These are phyloP conservation scores for Bipolaris bicolor DNA, from an alignment of 2,329 filamentous ascomycete genomes.

Conservation along the genomic window DNA sequence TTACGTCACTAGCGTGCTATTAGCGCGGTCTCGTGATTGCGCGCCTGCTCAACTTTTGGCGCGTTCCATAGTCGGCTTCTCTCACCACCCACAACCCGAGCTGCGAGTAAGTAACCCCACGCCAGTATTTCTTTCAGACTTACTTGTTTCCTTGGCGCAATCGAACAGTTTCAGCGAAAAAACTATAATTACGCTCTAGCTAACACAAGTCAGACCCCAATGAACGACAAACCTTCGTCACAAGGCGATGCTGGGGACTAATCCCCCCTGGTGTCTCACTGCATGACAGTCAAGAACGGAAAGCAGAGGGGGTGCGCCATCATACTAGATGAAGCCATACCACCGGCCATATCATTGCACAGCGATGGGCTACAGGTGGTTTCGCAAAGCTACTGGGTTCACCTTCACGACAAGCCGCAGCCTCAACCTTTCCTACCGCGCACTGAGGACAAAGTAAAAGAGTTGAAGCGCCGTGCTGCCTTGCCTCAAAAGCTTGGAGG, in stretches of 20 bases:
- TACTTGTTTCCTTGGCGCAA: neutral
- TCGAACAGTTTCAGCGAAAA: neutral
- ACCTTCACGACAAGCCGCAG: slow-evolving; percentile 9
- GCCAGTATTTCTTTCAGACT: neutral
- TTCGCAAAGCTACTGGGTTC: slow-evolving; percentile 28
- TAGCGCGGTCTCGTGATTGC: slow-evolving; percentile 27
- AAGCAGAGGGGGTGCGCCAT: slow-evolving; percentile 43
- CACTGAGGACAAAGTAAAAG: slow-evolving; percentile 44
- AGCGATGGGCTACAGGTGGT: slow-evolving; percentile 12
- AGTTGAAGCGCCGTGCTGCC: slow-evolving; percentile 37
- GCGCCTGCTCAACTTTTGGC: slow-evolving; percentile 19
- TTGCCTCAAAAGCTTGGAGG: slow-evolving; percentile 21
- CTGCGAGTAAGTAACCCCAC: slow-evolving; percentile 32
- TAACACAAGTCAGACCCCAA: slow-evolving; percentile 30
- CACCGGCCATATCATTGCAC: slow-evolving; percentile 26
- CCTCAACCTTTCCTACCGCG: slow-evolving; percentile 36
- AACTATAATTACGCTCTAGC: neutral
- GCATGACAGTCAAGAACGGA: slow-evolving; percentile 44
- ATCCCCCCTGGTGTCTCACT: slow-evolving; percentile 29
- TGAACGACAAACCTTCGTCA: slow-evolving; percentile 39
- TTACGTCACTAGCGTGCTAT: slow-evolving; percentile 17
- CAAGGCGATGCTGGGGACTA: slow-evolving; percentile 31
- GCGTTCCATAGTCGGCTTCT: slow-evolving; percentile 22
- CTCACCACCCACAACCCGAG: slow-evolving; percentile 33
- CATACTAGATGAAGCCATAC: slow-evolving; percentile 32